These are phyloP conservation scores for Pterocarpus santalinus DNA, from an alignment of 306 rosid species.

Conservation along the genomic window DNA sequence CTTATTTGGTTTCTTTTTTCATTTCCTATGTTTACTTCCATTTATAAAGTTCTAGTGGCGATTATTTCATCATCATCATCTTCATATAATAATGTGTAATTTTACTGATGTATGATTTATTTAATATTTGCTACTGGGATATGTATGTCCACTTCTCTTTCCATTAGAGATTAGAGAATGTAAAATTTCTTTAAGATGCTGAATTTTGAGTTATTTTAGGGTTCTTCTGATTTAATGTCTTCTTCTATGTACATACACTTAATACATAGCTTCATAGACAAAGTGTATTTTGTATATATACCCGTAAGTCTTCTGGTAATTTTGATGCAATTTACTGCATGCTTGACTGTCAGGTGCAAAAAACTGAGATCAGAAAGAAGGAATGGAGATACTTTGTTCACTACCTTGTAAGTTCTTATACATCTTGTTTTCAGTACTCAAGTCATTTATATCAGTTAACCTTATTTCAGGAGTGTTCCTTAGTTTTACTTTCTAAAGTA, in stretches of 20 bases:
- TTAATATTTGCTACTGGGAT: slow-evolving; percentile 32
- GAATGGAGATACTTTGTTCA: slow-evolving; percentile 97
- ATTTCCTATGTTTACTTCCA: slow-evolving; percentile 6
- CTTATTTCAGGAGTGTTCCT: background rate
- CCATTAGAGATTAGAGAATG: background rate
- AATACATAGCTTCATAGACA: slow-evolving; percentile 5
- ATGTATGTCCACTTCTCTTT: background rate
- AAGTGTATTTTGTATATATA: background rate
- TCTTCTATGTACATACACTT: slow-evolving; percentile 7
- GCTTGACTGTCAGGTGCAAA: slow-evolving; percentile 76
- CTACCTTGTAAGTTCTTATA: slow-evolving; percentile 80
- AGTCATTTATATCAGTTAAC: slow-evolving; percentile 14
- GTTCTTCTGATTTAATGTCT: slow-evolving; percentile 8
- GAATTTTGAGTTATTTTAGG: slow-evolving; percentile 35
- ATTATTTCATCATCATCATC: background rate
- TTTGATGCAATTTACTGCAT: slow-evolving; percentile 33
- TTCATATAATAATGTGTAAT: background rate
- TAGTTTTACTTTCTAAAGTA: slow-evolving; percentile 21
- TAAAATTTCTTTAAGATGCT: background rate
- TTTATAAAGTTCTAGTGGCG: background rate
- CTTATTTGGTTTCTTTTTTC: background rate
- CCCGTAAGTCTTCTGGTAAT: background rate
- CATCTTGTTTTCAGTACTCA: slow-evolving; percentile 5
- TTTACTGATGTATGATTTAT: background rate
- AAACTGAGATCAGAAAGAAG: slow-evolving; percentile 78